Conservation (phyloP, 768 basidiomycete genomes). For the Xanthoconium stramineum region DNA sequence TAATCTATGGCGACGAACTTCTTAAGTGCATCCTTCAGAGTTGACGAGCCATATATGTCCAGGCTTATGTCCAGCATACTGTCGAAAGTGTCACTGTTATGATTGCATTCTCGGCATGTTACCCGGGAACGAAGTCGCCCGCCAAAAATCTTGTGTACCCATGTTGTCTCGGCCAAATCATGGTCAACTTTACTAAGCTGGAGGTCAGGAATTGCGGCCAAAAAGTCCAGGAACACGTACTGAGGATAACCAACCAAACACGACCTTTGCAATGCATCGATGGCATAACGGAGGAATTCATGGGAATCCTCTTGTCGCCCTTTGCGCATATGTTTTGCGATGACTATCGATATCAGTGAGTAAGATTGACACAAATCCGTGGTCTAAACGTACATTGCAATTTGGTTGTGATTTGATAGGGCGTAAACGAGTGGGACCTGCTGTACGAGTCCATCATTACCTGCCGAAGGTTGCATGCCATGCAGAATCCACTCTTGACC, state of each 20-base stretch:
- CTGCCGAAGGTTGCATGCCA: constrained; percentile 66
- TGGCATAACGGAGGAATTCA: constrained; percentile 92
- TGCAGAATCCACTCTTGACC: constrained; percentile 60
- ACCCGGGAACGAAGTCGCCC: constrained; percentile 90
- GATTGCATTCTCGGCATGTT: constrained; percentile 71
- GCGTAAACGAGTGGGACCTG: constrained; percentile 51
- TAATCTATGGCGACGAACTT: constrained; percentile 81
- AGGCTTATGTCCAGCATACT: constrained; percentile 90
- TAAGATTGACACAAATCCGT: not conserved
- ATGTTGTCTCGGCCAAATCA: constrained; percentile 79
- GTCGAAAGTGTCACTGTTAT: constrained; percentile 97
- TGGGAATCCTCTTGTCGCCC: constrained; percentile 98
- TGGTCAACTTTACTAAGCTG: constrained; percentile 60
- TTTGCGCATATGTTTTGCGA: constrained; percentile 86
- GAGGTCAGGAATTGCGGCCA: constrained; percentile 11
- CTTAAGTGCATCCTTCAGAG: constrained; percentile 67
- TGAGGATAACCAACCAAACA: constrained; percentile 69
- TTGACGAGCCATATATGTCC: constrained; percentile 68
- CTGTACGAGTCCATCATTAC: constrained; percentile 56
- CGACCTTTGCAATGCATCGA: constrained; percentile 87
- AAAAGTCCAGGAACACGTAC: constrained; percentile 42
- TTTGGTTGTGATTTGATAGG: constrained; percentile 60
- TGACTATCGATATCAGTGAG: constrained; percentile 46
- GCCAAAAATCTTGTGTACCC: constrained; percentile 94
- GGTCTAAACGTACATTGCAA: constrained; percentile 55